Base-by-base conservation (phyloP, 1,284 basidiomycete genomes). In the Ganoderma leucocontextum region DNA sequence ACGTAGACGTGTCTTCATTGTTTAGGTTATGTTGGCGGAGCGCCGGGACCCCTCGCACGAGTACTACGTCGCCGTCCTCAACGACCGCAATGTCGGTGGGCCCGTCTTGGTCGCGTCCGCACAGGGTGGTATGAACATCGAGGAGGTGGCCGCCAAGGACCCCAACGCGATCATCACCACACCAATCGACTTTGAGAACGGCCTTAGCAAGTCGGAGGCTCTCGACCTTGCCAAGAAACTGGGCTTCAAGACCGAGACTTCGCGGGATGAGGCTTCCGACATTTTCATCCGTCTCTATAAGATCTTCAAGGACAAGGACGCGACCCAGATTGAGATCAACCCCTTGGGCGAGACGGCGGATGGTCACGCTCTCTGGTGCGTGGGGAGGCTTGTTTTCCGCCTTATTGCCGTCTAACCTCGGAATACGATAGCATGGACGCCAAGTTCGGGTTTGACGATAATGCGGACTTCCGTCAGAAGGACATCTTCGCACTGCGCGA, bases 241-340 rank as follows among this genome's bases (percentile, higher is more conserved):
- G 65, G 98, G 97, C 19, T 97, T 99, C 86, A 91, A 91, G 79
- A 85, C 86, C 68, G 87, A 89, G 44, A 80, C 84, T 64, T 88
- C 94, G 19, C 91, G 95, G 79, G 85, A 84, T 39, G 88, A 96
- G 78, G 98, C 98, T 19, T 97, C 97, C 1, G 91, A 95, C 73
- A 95, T 95, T 73, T 99, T 99, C 82, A 88, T 93, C 78, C 95
- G 97, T 79, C 88, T 99, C 67, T 99, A 98, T 87, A 92, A 90
- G 79, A 93, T 99, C 77, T 99, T 98, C 89, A 97, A 96, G 83
- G 97, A 99, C 73, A 99, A 97, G 86, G 98, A 99, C 80, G 96
- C 97, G 6, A 99, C 98, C 6, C 98, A 99, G 83, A 98, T 99
- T 77, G 98, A 99, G 85, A 99, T 99, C 82, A 99, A 99, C 85